A percentile compares a stretch with the other conserved stretches of the same genome.
Conservation (phyloP, 768 basidiomycete species). For the Leucocoprinus birnbaumii region DNA sequence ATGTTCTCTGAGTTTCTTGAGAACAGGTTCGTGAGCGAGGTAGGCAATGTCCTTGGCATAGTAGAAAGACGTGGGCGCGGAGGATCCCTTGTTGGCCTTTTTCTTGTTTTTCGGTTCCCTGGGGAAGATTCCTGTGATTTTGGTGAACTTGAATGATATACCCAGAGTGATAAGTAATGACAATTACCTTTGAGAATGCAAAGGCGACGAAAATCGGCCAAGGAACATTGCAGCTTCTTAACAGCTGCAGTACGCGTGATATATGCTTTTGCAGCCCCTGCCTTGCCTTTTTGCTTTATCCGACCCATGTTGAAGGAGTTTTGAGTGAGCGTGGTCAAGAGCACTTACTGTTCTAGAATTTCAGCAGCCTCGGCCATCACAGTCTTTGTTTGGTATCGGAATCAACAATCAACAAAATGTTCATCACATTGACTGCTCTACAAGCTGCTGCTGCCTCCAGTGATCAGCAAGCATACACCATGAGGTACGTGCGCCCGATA, state of each 20-base stretch:
- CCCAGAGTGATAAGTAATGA: conserved; percentile 1
- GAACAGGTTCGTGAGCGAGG: conserved; percentile 92
- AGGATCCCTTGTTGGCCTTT: conserved; percentile 95
- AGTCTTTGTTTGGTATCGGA: conserved; percentile 30
- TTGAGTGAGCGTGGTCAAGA: neutral
- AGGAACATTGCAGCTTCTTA: conserved; percentile 94
- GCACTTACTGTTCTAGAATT: neutral
- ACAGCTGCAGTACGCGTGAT: conserved; percentile 88
- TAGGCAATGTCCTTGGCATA: conserved; percentile 98
- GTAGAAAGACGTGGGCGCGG: conserved; percentile 96
- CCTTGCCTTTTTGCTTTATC: conserved; percentile 80
- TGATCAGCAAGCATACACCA: conserved; percentile 14
- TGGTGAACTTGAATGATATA: conserved; percentile 1
- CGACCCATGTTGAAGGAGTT: conserved; percentile 58
- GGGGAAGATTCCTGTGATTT: conserved; percentile 88
- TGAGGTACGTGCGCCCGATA: conserved; percentile 30
- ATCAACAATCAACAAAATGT: conserved; percentile 22
- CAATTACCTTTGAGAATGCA: conserved; percentile 93
- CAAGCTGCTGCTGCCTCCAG: too few relatives aligned
- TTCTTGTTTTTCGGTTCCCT: conserved; percentile 92
- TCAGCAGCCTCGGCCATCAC: conserved; percentile 17
- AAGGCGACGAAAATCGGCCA: conserved; percentile 93
- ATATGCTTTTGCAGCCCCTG: conserved; percentile 90
- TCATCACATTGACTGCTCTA: too few relatives aligned
- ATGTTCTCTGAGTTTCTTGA: conserved; percentile 92